Evolutionary conservation across 345 rosid species (phyloP).

Genomic region (Dipteronia sinensis): DNA sequence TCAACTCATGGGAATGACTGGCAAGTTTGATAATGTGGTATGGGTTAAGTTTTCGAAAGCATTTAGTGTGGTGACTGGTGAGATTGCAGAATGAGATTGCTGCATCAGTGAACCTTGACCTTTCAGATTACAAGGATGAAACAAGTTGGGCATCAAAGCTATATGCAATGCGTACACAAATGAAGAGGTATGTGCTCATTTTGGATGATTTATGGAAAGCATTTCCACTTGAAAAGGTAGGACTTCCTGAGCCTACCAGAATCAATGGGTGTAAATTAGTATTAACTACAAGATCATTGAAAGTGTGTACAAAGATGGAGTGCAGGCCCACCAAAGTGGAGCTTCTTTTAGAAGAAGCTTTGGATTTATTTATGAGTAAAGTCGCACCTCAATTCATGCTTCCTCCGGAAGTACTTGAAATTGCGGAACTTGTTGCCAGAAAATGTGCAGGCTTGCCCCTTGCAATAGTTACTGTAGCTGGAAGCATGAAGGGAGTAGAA

Average conservation of each 20-base stretch:
- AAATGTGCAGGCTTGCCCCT: slow-evolving; percentile 5
- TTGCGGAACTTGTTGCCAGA: background rate
- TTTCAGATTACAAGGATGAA: too few species aligned
- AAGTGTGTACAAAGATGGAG: background rate
- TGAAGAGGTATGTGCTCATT: too few species aligned
- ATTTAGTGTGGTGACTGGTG: too few species aligned
- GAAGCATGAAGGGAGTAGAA: background rate
- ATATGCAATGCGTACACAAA: too few species aligned
- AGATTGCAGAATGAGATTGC: too few species aligned
- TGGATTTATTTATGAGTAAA: background rate
- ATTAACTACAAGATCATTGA: background rate
- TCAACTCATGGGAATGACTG: too few species aligned
- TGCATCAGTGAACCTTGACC: too few species aligned
- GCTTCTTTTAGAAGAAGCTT: background rate
- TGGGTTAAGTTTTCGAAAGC: too few species aligned
- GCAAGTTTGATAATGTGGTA: too few species aligned
- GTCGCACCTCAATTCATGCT: background rate
- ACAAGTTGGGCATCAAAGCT: too few species aligned
- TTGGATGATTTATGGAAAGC: background rate
- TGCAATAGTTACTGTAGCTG: background rate
- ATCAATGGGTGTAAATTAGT: background rate
- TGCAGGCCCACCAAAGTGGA: background rate
- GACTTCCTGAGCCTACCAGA: background rate
- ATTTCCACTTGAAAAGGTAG: background rate
- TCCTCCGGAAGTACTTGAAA: background rate